Conservation (phyloP, 2,329 filamentous ascomycete genomes). For the Hymenoscyphus fraxineus region DNA sequence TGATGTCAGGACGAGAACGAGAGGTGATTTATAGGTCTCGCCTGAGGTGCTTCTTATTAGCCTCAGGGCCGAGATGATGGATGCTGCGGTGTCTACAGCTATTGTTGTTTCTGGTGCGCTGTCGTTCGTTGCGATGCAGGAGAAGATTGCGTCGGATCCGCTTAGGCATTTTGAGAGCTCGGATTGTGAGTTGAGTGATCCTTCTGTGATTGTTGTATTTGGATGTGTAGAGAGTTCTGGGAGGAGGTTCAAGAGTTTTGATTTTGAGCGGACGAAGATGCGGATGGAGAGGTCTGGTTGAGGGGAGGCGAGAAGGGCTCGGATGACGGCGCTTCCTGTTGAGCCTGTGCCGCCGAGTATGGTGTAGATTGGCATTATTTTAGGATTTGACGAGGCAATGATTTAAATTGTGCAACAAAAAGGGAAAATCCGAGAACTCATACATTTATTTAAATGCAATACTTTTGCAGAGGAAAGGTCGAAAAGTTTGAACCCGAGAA, state of each 20-base stretch:
- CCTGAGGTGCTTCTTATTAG: background rate
- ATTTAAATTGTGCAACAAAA: background rate
- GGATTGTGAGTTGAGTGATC: background rate
- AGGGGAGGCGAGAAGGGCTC: background rate
- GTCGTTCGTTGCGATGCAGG: background rate
- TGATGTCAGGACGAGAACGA: background rate
- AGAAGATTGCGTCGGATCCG: background rate
- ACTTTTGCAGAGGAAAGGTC: too few species aligned
- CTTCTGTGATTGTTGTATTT: background rate
- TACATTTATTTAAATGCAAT: background rate
- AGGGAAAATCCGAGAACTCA: background rate
- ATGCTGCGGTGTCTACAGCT: background rate
- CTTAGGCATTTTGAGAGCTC: background rate
- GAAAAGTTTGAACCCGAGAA: background rate
- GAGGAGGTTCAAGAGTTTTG: background rate
- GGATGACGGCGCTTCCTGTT: background rate
- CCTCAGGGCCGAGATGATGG: background rate
- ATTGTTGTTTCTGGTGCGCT: background rate
- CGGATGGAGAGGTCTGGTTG: background rate
- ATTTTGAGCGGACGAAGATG: background rate
- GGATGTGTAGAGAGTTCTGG: background rate
- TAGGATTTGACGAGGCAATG: background rate
- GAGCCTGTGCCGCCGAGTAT: background rate
- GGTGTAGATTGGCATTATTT: background rate
- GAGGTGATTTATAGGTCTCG: background rate